Base-by-base conservation (phyloP, 2,329 filamentous ascomycete species). In the Raffaelea arxii region DNA sequence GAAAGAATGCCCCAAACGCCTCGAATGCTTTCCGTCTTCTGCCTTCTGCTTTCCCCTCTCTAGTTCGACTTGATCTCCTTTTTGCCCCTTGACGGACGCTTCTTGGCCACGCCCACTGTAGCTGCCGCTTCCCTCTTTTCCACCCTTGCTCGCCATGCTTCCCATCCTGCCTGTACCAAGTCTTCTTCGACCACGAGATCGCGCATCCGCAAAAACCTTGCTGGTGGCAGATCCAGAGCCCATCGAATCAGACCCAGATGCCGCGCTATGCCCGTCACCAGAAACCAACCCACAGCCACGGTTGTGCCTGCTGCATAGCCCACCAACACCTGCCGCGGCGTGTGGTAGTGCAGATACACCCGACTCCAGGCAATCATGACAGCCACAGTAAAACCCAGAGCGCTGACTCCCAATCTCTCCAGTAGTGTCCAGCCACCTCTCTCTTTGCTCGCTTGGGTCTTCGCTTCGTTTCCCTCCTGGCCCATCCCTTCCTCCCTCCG, bases 341-440 rank as follows among this genome's bases (percentile, higher is more conserved):
- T 96, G 65, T 98, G 92, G 61, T 98, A 98, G 62, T 82, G 88
- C 51, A 98, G 70, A 61, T 98, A 98, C 39, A 94, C 77, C 46
- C 92, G 76, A 58, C 89, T 95, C 64, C 77, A 79, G 19, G 90
- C 86, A 6, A 96, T 88, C 9, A 75, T 68, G 1, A 67, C 75
- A 1, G 86, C 86, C 47, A 80, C 71, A 2, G 66, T 65, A 38
- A 84, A 67, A 30, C 78, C 80, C 2, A 77, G 71, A 3, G 78
- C 60, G 37, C 68, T 74, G 44, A 68, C 64, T 3, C 71, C 61
- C 21, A 74, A 58, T 44, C 90, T 77, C 60, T 89, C 77, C 30
- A 67, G 55, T 46, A 81, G 59, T 14, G 76, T 75, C 64, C 83
- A 78, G 2, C 80, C 43, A 21, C 47, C 40, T 37, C 22, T 41